phyloP scores from a whole-genome alignment of 768 basidiomycete species.

The Gloeopeniophorella convolvens region DNA sequence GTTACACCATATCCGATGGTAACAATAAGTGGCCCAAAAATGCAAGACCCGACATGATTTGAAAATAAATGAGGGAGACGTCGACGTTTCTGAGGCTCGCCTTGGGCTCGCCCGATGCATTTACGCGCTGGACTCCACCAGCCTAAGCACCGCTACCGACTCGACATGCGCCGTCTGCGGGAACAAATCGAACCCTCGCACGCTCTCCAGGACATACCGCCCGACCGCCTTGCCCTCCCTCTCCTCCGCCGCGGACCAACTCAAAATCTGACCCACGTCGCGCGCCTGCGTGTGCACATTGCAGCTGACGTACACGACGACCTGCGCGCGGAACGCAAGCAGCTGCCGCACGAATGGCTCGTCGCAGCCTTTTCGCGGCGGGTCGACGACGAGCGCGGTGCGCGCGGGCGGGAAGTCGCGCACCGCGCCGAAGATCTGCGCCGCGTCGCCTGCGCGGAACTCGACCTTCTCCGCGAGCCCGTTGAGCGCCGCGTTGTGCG shows the following conservation, averaged over 20 bases:
- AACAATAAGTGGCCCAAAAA: no score
- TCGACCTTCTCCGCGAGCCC: conserved; percentile 45
- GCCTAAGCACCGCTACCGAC: conserved; percentile 40
- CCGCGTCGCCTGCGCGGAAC: conserved; percentile 80
- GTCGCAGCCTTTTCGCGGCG: conserved; percentile 92
- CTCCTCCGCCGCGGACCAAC: conserved; percentile 36
- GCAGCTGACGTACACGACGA: conserved; percentile 88
- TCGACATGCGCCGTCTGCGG: conserved; percentile 96
- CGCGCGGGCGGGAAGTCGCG: conserved; percentile 53
- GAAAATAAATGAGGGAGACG: no score
- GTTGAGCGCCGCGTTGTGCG: conserved; percentile 61
- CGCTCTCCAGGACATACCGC: conserved; percentile 75
- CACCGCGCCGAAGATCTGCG: conserved; percentile 73
- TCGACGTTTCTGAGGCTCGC: no score
- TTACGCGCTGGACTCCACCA: no score
- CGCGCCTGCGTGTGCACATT: conserved; percentile 92
- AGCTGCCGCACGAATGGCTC: conserved; percentile 79
- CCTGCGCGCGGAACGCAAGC: conserved; percentile 55
- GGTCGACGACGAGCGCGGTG: conserved; percentile 79
- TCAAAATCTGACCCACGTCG: conserved; percentile 71
- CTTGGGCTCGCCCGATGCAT: no score
- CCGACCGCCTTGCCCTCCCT: conserved; percentile 30
- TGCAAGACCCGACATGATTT: no score
- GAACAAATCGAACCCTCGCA: conserved; percentile 91
- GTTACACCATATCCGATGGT: conserved; percentile 35